Evolutionary conservation across 1,139 yeast genomes (phyloP).

Genomic region (Magnusiomyces paraingens): DNA sequence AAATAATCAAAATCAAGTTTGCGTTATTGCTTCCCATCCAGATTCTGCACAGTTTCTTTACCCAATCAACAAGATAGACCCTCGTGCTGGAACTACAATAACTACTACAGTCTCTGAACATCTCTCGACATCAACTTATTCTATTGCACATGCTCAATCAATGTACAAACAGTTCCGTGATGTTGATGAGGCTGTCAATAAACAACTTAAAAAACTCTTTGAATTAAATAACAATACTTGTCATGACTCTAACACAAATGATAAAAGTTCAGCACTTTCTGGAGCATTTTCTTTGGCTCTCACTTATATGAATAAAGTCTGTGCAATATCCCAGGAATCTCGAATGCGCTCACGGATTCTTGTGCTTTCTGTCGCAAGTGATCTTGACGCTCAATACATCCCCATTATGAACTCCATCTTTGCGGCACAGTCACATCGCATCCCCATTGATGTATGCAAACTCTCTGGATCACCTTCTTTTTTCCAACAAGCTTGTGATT

Average conservation of each 20-base stretch:
- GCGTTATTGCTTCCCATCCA: constrained; percentile 73
- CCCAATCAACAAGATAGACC: constrained; percentile 38
- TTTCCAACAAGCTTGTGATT: constrained; percentile 92
- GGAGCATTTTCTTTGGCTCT: constrained; percentile 78
- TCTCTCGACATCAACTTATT: constrained; percentile 16
- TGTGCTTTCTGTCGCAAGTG: constrained; percentile 69
- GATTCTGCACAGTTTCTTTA: constrained; percentile 64
- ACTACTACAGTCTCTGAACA: constrained; percentile 1
- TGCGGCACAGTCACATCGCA: constrained; percentile 86
- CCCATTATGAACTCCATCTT: constrained; percentile 94
- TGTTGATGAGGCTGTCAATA: constrained; percentile 72
- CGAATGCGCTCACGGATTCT: constrained; percentile 64
- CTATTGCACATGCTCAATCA: constrained; percentile 31
- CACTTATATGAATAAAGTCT: constrained; percentile 66
- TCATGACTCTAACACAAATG: constrained; percentile 22
- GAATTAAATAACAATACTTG: constrained; percentile 19
- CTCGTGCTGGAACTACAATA: constrained; percentile 28
- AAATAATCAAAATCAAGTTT: constrained; percentile 78
- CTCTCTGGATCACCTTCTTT: constrained; percentile 74
- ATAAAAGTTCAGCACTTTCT: constrained; percentile 45
- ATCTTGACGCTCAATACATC: constrained; percentile 74
- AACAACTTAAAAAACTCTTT: constrained; percentile 49
- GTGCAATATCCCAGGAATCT: constrained; percentile 22
- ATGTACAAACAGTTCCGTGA: constrained; percentile 85
- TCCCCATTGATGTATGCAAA: constrained; percentile 87